phyloP scores from a whole-genome alignment of 306 rosid genomes.

The Glycine tomentella region DNA sequence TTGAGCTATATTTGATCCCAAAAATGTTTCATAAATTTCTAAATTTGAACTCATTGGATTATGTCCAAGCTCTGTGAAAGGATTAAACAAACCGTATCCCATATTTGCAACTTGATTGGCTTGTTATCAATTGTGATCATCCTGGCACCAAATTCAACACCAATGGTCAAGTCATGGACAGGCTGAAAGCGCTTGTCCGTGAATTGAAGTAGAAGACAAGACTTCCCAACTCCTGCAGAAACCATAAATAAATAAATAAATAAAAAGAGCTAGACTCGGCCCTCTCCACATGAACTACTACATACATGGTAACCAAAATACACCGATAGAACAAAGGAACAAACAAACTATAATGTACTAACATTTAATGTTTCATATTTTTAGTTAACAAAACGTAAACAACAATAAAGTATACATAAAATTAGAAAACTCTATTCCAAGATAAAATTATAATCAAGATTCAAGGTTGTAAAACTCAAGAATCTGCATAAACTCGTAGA shows the following conservation, averaged over 20 bases:
- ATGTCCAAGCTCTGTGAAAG: slow-evolving; percentile 18
- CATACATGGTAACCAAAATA: not conserved
- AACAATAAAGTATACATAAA: not conserved
- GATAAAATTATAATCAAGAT: not conserved
- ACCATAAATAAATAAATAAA: not conserved
- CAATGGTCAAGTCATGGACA: slow-evolving; percentile 93
- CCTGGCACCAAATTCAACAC: slow-evolving; percentile 98
- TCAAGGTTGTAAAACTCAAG: no score
- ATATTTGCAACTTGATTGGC: slow-evolving; percentile 95
- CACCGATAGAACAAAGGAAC: not conserved
- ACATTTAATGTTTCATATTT: not conserved
- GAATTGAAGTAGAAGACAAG: slow-evolving; percentile 96
- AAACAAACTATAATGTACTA: slow-evolving; percentile 6
- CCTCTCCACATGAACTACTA: not conserved
- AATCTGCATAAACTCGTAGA: no score
- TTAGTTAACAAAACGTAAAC: not conserved
- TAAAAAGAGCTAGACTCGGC: not conserved
- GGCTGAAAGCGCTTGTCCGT: slow-evolving; percentile 99
- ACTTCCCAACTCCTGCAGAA: slow-evolving; percentile 89
- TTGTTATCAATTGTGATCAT: slow-evolving; percentile 94
- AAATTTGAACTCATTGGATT: slow-evolving; percentile 6
- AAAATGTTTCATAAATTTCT: not conserved
- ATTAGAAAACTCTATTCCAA: not conserved
- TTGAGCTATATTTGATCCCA: no score
- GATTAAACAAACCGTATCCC: slow-evolving; percentile 86